Evolutionary conservation across 345 rosid species (phyloP), one percentile per base, ranked within the genome.

Genomic region (Tarenaya hassleriana): DNA sequence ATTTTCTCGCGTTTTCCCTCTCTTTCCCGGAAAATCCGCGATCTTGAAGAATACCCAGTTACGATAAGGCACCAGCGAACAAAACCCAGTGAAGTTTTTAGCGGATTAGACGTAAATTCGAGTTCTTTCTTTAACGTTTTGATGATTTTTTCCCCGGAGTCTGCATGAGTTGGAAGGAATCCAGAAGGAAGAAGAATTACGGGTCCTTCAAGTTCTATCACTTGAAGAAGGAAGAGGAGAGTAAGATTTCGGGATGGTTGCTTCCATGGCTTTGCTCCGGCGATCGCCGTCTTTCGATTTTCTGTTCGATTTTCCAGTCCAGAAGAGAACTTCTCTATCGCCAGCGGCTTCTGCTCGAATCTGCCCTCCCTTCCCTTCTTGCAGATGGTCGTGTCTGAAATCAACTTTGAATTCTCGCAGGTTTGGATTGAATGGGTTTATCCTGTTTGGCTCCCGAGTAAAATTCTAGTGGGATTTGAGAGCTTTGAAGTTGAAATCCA

Each of bases 291-390:
- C 64, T 19, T 65, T 68, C 55, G 51, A 43, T 62, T 47, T 61
- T 7, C 15, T 60, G 33, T 59, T 67, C 45, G 55, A 55, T 47
- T 43, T 68, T 24, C 71, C 77, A 33, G 41, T 51, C n/a, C 61
- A 70, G 21, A 62, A 61, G 34, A 40, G 5, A 55, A 64, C 75
- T 39, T 63, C 41, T 67, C 0, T 76, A 17, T 68, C 71, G 50
- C 57, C 78, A 58, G 39, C 56, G 68, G 60, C 51, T 67, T 58
- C 80, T 53, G 60, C 61, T 48, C 45, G 82, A 65, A 37, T 80
- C 62, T 78, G 81, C 71, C 45, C 61, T 84, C 71, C 82, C 72
- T 53, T 83, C 79, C 13, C 81, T 73, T 60, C 76, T 84, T 57
- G 83, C 63, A 66, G 68, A 75, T 58, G 95, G 83, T 54, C 81